phyloP scores from a whole-genome alignment of 148 eudicot species.

The Rhododendron vialii region DNA sequence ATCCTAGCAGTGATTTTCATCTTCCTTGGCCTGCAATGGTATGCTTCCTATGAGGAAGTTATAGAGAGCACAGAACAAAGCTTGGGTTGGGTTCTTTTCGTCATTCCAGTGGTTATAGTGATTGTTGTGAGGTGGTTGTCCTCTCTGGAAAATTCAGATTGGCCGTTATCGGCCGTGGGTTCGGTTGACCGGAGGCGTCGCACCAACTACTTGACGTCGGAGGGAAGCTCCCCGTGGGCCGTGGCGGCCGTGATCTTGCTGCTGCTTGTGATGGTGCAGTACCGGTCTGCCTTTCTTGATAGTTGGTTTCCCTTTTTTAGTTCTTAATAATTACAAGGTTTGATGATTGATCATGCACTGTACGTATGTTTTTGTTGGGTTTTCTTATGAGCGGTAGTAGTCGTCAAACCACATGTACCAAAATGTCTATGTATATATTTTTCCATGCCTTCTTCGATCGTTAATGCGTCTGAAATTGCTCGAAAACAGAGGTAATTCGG shows the following conservation, averaged over 20 bases:
- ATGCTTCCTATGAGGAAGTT: conserved; percentile 42
- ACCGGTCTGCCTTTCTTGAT: conserved; percentile 47
- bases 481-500: neutral
- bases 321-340: neutral
- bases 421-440: neutral
- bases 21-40: conserved; percentile 56
- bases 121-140: conserved; percentile 56
- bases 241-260: conserved; percentile 64
- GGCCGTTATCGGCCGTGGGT: conserved; percentile 15
- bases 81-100: conserved; percentile 59
- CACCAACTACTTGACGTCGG: conserved; percentile 20
- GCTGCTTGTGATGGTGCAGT: conserved; percentile 56
- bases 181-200: conserved; percentile 26
- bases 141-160: conserved; percentile 23
- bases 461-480: neutral
- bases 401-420: neutral
- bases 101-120: conserved; percentile 48
- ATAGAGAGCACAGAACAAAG: conserved; percentile 46
- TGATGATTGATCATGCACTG: neutral
- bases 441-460: neutral
- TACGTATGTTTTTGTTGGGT: neutral
- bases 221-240: conserved; percentile 63
- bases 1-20: conserved; percentile 43
- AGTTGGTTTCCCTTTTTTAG: conserved; percentile 29
- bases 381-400: neutral